Conservation (phyloP, 1,139 yeast species). For the Kluyveromyces sp. region DNA sequence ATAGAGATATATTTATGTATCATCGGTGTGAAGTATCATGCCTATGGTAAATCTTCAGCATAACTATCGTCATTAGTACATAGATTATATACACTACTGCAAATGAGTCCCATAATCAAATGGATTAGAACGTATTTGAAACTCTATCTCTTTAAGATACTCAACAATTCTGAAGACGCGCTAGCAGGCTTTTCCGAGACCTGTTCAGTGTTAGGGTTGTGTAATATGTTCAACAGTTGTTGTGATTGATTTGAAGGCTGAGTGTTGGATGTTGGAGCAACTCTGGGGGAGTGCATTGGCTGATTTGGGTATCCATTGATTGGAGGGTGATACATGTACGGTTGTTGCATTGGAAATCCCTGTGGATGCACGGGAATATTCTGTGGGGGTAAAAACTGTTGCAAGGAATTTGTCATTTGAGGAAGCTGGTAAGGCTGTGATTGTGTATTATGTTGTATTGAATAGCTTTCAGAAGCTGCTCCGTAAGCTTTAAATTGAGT, state of each 20-base stretch:
- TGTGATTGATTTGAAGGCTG: slow-evolving; percentile 1
- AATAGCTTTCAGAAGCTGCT: neutral
- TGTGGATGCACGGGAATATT: slow-evolving; percentile 1
- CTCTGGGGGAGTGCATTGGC: neutral
- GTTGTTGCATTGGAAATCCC: slow-evolving; percentile 2
- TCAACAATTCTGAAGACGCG: slow-evolving; percentile 15
- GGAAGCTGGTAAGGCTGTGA: neutral
- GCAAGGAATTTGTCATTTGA: neutral
- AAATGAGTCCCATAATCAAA: no score
- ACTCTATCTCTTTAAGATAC: slow-evolving; percentile 17
- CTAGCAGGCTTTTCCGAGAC: slow-evolving; percentile 1
- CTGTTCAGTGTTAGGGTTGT: slow-evolving; percentile 5
- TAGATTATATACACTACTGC: no score
- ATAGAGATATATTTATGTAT: no score
- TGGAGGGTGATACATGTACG: slow-evolving; percentile 1
- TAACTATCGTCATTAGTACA: neutral
- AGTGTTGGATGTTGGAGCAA: slow-evolving; percentile 2
- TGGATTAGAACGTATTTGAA: no score
- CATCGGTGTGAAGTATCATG: no score
- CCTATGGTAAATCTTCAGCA: neutral
- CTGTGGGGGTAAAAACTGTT: slow-evolving; percentile 1
- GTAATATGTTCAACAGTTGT: slow-evolving; percentile 8
- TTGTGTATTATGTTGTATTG: slow-evolving; percentile 1
- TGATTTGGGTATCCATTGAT: neutral
- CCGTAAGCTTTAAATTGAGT: neutral